Base-by-base conservation (phyloP, 2,329 filamentous ascomycete genomes). In the Pseudogymnoascus sp. region DNA sequence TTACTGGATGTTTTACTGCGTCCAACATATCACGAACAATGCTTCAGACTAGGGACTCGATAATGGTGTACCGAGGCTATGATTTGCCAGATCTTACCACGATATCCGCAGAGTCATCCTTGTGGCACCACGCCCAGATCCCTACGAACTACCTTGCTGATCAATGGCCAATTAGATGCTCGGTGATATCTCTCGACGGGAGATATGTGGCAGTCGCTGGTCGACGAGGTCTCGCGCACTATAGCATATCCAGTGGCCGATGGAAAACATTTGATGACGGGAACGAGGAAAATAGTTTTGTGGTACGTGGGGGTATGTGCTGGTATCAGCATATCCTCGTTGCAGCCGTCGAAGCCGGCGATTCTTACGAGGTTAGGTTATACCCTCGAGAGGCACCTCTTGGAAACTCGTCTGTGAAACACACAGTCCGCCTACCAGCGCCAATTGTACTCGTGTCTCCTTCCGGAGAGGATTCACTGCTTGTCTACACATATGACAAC, bases 401-500 rank as follows among this genome's bases (percentile, higher is more conserved):
- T 16, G 89, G 92, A 68, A 85, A 82, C 67, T 84, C 84, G 11
- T 85, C 88, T 19, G 80, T 90, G 25, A 81, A 96, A 70, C 88
- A 94, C 72, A 82, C 84, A 2, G 90, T 97, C 75, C 82, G 83
- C 60, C 82, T 99, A 63, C 86, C 90, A 5, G 87, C 92, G 3
- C 90, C 94, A 1, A 89, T 95, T n/a, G 92, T 97, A 14, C 83
- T 96, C 49, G 87, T 97, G 60, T 89, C 92, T 0, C 87, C 90
- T 0, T 94, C 92, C 2, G 94, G 93, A 38, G 90, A 96, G 69
- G 94, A 99, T 75, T 97, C 94, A 0, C 81, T 99, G 28, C 83
- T 99, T 33, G 93, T 97, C 9, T 99, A 99, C 74, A 99, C 94
- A 0, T 92, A 96, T 73, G 93, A 97, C 72, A 99, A 99, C 73